Evolutionary conservation across 495 filamentous ascomycete genomes (phyloP), one percentile per base, ranked within the genome.

Genomic region (Friedmanniomyces endolithicus): DNA sequence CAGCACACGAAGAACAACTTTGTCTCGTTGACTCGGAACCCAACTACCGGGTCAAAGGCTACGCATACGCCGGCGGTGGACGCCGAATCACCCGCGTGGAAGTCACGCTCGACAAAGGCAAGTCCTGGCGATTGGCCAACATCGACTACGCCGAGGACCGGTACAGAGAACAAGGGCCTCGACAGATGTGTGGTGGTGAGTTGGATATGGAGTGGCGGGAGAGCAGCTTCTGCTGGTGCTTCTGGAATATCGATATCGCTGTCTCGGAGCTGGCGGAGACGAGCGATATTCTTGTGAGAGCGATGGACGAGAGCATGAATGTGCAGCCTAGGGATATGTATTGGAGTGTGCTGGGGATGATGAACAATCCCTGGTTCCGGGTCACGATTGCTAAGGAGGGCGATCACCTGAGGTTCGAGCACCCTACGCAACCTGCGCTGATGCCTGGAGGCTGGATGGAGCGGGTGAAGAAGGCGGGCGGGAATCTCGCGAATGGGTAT

Each of bases 361-460:
- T 97, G 90, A 95, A 97, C 66, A 96, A 95, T 63, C 85, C 89
- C 7, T 97, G 90, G 90, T 97, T 83, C 67, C 75, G 90, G 16
- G 75, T 97, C 6, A 77, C 81, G 6, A 87, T 97, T 54, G 80
- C 77, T 40, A 82, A 83, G 54, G 86, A 94, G 58, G 76, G 72
- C 0, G 74, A 80, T 33, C 65, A 58, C 22, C 67, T 97, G 41
- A 76, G 79, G 8, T 96, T 97, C 55, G 90, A 96, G 59, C 90
- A 97, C 62, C 90, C 90, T 0, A 94, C 87, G 1, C 85, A 89
- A 61, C 89, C 90, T 12, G 83, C 82, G 0, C 64, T 88, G 27
- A 80, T 81, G 52, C 75, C 85, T 0, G 88, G 88, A 11, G 90
- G 90, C 0, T 97, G 90, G 90, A 97, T 97, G 90, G 88, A 95